A percentile compares a stretch with the other conserved stretches of the same genome.
Evolutionary conservation across 2,329 filamentous ascomycete species (phyloP).

Genomic region (Xylogone sp.): DNA sequence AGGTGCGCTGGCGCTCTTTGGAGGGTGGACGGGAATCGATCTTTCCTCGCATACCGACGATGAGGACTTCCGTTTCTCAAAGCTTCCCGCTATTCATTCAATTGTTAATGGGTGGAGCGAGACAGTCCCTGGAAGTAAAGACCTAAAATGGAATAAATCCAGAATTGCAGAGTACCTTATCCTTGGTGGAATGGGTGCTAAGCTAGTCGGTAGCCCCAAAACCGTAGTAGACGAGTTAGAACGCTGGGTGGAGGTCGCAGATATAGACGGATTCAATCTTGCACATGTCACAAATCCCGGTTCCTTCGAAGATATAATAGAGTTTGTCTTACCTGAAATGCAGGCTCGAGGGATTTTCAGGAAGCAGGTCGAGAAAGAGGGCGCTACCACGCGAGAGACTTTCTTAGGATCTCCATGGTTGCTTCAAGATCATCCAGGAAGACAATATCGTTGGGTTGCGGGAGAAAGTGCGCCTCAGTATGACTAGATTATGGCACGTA

Average conservation of each 20-base stretch:
- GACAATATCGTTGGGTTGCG: constrained; percentile 11
- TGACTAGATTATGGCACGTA: not conserved
- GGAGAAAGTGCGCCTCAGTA: constrained; percentile 4
- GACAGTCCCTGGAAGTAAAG: constrained; percentile 54
- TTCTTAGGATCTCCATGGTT: constrained; percentile 10
- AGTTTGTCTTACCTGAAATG: constrained; percentile 61
- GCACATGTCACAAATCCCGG: constrained; percentile 62
- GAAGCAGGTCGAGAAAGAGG: constrained; percentile 35
- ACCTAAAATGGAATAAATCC: constrained; percentile 61
- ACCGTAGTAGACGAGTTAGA: constrained; percentile 66
- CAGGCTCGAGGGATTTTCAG: constrained; percentile 53
- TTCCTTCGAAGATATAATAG: constrained; percentile 63
- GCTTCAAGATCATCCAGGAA: constrained; percentile 12
- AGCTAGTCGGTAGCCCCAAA: constrained; percentile 40
- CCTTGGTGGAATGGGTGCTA: constrained; percentile 59
- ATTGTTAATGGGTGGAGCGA: constrained; percentile 38
- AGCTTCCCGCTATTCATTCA: constrained; percentile 38
- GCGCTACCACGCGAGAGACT: constrained; percentile 10
- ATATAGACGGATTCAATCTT: constrained; percentile 72
- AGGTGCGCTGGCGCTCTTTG: constrained; percentile 64
- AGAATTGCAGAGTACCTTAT: constrained; percentile 65
- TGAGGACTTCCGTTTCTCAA: constrained; percentile 49
- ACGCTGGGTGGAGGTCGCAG: constrained; percentile 62
- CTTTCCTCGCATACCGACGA: constrained; percentile 52
- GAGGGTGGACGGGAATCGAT: constrained; percentile 70